Evolutionary conservation across 2,329 filamentous ascomycete genomes (phyloP).

Genomic region (Bipolaris gigantea): DNA sequence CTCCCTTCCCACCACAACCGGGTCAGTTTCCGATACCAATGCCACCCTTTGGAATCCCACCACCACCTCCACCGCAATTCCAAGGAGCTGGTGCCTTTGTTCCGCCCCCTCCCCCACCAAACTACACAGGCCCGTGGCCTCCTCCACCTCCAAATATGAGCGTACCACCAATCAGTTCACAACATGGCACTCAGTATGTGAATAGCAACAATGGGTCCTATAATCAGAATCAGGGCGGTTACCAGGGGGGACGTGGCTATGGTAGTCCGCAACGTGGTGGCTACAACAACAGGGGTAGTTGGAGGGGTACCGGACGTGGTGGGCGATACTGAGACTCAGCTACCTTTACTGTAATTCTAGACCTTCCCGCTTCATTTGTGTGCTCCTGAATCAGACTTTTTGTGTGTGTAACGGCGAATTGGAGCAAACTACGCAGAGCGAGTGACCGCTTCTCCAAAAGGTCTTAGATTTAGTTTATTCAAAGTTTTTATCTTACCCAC

Average conservation of each 20-base stretch:
- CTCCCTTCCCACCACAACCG: constrained; percentile 24
- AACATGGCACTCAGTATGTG: constrained; percentile 7
- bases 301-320: constrained; percentile 20
- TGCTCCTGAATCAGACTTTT: neutral
- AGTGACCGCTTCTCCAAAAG: too few species aligned
- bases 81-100: constrained; percentile 20
- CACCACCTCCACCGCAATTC: constrained; percentile 25
- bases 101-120: constrained; percentile 32
- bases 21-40: constrained; percentile 23
- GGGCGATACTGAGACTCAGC: constrained; percentile 14
- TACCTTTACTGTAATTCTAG: neutral
- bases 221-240: constrained; percentile 5
- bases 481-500: neutral
- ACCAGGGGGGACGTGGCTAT: constrained; percentile 21
- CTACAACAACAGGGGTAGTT: constrained; percentile 22
- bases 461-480: neutral
- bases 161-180: constrained; percentile 17
- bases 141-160: constrained; percentile 24
- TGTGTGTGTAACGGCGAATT: neutral
- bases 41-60: constrained; percentile 21
- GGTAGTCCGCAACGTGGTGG: constrained; percentile 14
- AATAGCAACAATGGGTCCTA: constrained; percentile 5
- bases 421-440: neutral
- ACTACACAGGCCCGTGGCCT: constrained; percentile 27
- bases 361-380: neutral